These are phyloP conservation scores for Sisymbrium altissimum DNA, from an alignment of 345 rosid genomes.

Conservation along the genomic window DNA sequence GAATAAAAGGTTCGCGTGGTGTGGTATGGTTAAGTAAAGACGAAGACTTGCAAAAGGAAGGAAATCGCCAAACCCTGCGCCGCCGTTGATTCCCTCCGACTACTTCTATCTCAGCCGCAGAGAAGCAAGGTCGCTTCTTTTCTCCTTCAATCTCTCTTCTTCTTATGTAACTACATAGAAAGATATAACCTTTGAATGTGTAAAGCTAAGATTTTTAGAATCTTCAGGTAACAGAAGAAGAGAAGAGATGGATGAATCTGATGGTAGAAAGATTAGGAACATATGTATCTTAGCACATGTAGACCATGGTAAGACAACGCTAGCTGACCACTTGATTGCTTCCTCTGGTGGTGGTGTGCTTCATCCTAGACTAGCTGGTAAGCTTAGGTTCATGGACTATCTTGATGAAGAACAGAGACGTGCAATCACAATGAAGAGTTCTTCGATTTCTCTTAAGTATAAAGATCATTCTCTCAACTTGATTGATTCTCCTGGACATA, in stretches of 20 bases:
- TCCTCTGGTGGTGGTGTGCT: conserved; percentile 74
- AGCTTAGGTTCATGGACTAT: conserved; percentile 82
- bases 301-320: conserved; percentile 95
- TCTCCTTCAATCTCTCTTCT: neutral
- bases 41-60: neutral
- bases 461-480: conserved; percentile 60
- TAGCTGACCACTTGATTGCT: conserved; percentile 90
- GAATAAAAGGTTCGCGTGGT: neutral
- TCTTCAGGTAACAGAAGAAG: conserved; percentile 6
- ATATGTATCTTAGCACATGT: conserved; percentile 91
- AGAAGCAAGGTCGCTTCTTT: neutral
- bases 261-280: conserved; percentile 54
- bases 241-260: conserved; percentile 44
- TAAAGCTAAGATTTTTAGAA: neutral
- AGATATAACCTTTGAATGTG: neutral
- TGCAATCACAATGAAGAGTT: conserved; percentile 98
- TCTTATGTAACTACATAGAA: neutral
- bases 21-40: conserved; percentile 2
- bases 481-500: conserved; percentile 95
- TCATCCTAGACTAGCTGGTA: conserved; percentile 82
- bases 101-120: conserved; percentile 1
- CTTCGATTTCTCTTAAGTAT: conserved; percentile 64
- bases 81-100: conserved; percentile 9
- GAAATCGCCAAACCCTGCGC: conserved; percentile 28
- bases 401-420: conserved; percentile 95